Conservation (phyloP, 148 eudicot species). For the Diospyros kaki region DNA sequence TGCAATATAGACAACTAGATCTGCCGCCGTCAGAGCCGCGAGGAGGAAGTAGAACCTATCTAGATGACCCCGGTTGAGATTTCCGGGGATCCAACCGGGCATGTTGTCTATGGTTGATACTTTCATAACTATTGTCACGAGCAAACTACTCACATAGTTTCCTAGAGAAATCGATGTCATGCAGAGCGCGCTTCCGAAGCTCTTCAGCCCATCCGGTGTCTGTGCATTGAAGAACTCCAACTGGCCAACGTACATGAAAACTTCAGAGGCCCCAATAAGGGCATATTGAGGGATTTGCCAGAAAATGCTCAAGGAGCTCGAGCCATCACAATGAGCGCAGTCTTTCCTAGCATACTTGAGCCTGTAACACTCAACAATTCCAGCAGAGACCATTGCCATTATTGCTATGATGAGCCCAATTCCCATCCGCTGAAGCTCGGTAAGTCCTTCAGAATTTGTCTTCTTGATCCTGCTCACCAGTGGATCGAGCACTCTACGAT, state of each 20-base stretch:
- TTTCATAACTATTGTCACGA: constrained; percentile 71
- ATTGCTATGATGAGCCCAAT: constrained; percentile 75
- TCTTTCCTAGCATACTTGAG: constrained; percentile 60
- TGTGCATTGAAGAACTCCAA: constrained; percentile 90
- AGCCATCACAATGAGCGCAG: constrained; percentile 48
- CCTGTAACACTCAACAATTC: constrained; percentile 63
- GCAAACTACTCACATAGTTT: constrained; percentile 74
- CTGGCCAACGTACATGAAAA: constrained; percentile 91
- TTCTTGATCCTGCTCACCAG: constrained; percentile 43
- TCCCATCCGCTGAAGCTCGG: constrained; percentile 91
- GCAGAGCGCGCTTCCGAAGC: constrained; percentile 90
- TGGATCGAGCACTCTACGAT: constrained; percentile 58
- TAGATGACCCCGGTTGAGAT: constrained; percentile 76
- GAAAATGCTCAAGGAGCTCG: constrained; percentile 70
- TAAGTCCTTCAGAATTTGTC: constrained; percentile 48
- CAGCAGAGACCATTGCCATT: constrained; percentile 80
- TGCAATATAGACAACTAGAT: constrained; percentile 49
- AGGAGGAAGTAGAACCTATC: constrained; percentile 79
- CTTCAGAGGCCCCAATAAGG: constrained; percentile 82
- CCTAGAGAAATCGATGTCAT: constrained; percentile 96
- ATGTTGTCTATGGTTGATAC: constrained; percentile 60
- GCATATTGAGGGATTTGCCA: constrained; percentile 94
- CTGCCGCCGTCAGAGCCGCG: constrained; percentile 57
- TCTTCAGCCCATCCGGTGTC: constrained; percentile 84
- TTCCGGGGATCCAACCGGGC: constrained; percentile 95